These are phyloP conservation scores for Tagetes patula DNA, from an alignment of 129 eudicot genomes.

Conservation along the genomic window DNA sequence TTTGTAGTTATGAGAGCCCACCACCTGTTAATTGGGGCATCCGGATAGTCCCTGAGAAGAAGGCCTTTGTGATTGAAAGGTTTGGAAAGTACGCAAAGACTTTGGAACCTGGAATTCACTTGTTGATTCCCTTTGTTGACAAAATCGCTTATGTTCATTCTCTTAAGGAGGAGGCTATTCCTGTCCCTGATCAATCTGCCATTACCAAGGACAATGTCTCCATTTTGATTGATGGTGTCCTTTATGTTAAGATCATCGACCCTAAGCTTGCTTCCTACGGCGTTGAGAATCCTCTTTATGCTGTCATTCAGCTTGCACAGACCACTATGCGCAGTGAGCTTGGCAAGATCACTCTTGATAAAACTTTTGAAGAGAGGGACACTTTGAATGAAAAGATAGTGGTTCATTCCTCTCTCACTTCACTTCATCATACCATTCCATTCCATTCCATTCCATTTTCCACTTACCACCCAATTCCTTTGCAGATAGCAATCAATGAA, in stretches of 20 bases:
- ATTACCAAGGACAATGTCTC: slow-evolving; percentile 89
- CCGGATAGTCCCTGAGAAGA: slow-evolving; percentile 83
- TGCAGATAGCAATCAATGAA: slow-evolving; percentile 84
- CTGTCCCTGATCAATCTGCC: slow-evolving; percentile 78
- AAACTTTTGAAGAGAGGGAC: slow-evolving; percentile 93
- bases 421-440: neutral
- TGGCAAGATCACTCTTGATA: slow-evolving; percentile 87
- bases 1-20: slow-evolving; percentile 48
- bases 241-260: slow-evolving; percentile 82
- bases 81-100: slow-evolving; percentile 75
- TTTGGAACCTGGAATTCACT: slow-evolving; percentile 75
- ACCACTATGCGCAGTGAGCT: slow-evolving; percentile 98
- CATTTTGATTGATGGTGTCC: slow-evolving; percentile 78
- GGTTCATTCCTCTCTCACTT: slow-evolving; percentile 41
- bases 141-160: slow-evolving; percentile 86
- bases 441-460: too few species aligned
- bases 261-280: slow-evolving; percentile 87
- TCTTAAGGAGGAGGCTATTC: slow-evolving; percentile 80
- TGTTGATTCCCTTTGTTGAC: slow-evolving; percentile 76
- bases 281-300: slow-evolving; percentile 77
- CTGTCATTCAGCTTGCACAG: slow-evolving; percentile 91
- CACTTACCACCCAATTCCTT: neutral
- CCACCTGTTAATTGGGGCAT: slow-evolving; percentile 88
- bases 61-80: slow-evolving; percentile 75
- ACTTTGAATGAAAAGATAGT: slow-evolving; percentile 82